Evolutionary conservation across 208 protist species (phyloP), one percentile per base, ranked within the genome.

Genomic region (Phytomonas francai): DNA sequence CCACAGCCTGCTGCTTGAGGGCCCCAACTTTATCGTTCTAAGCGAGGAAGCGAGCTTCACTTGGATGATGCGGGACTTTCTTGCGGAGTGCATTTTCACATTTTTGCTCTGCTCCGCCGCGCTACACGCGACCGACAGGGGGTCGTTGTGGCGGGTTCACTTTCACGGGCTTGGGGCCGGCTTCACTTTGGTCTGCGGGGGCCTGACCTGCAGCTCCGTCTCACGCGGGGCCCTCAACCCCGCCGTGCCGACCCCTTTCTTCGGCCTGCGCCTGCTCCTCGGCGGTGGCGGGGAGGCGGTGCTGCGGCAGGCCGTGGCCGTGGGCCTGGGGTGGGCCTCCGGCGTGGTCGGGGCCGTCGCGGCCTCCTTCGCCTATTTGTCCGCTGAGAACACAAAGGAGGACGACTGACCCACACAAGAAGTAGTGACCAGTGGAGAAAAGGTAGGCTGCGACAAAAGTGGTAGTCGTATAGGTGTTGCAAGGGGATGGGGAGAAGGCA

Each of bases 101-200:
- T 91, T 93, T 76, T 59, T 93, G 16, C 75, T 93, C 27, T 91
- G 83, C 66, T 91, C 87, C 25, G 83, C 89, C 31, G 82, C 91
- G 30, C 74, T 93, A 62, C 87, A 93, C 60, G 81, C 87, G n/a
- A 77, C 79, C 34, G 77, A 87, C 12, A 86, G 81, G 58, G 81
- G 76, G 27, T 83, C 87, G 66, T 74, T 70, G 19, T 25, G 16
- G 4, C 83, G 84, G 67, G 89, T 85, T 75, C 87, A 88, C 73
- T 91, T 93, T 51, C 88, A 89, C 71, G 87, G 84, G 12, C 89
- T 93, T 67, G 84, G 83, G 22, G 87, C 89, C 59, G 87, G 87
- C 56, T 88, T 89, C 62, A 79, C 87, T 25, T 77, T 93, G 66
- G 67, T 93, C 31, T 83, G 79, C 45, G 84, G 79, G 3, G 81